Base-by-base conservation (phyloP, 495 filamentous ascomycete species). In the Penicillium alfredii region DNA sequence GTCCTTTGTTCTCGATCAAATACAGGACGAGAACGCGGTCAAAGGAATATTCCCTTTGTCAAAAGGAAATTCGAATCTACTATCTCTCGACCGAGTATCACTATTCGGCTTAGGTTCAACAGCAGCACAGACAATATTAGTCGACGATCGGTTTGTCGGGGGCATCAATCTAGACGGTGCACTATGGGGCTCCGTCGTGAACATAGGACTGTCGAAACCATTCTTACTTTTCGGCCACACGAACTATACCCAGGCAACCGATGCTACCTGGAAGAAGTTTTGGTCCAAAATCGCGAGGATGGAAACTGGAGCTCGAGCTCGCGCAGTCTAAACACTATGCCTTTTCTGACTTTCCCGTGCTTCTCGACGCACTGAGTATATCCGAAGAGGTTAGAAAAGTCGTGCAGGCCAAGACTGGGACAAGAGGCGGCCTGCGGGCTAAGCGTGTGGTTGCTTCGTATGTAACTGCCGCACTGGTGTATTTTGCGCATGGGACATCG, bases 31-130 rank as follows among this genome's bases (percentile, higher is more conserved):
- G 33, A 47, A 38, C 13, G 26, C 22, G 13, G 9, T 40, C 19
- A 18, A 15, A 18, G 13, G 30, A 8, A 17, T 38, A 30, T 38
- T 38, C 17, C 35, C 35, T 22, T 16, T 38, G 17, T 49, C 37
- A 41, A 30, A 7, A 18, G 39, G n/a, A 6, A 22, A 30, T 8
- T 12, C 13, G 24, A 31, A 24, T 35, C 34, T 34, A 8, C 29
- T 65, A 13, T 35, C 52, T 20, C 43, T 49, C 12, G 26, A 31
- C 17, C 51, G 52, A 3, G 56, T 66, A 10, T 63, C 53, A 1
- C 54, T 71, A 14, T 64, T 69, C 18, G 74, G 76, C 0, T 74
- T 76, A 13, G 76, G 76, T n/a, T 66, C 70, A 0, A 56, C 74
- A 2, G 51, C 73, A 2, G 61, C 72, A 4, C 38, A 51, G 7